Base-by-base conservation (phyloP, 257 asterid genomes). In the Penstemon barbatus region DNA sequence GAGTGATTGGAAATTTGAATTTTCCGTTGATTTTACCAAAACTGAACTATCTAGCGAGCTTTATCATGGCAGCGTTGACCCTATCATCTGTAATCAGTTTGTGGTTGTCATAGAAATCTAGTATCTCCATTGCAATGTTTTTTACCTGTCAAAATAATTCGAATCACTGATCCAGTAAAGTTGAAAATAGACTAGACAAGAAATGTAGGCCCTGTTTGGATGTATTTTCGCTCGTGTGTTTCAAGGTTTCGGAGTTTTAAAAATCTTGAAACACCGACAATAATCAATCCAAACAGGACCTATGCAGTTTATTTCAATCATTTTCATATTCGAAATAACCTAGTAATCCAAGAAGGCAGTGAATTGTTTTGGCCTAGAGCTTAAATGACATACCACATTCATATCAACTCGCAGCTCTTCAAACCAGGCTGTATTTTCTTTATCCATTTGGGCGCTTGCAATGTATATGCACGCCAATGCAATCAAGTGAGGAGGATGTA, bases 401-500 rank as follows among this genome's bases (percentile, higher is more conserved):
- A 93, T 93, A 71, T 93, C 99, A 78, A 81, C 96, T 64, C 87
- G 90, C 78, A 93, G 97, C 87, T 93, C 99, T 86, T 93, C 99
- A 84, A 93, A 90, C 99, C 99, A 93, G 46, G 95, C 90, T 4
- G 99, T 85, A 76, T 81, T 90, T 75, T 90, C 99, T 72, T 90
- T 93, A 61, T 90, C 96, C 80, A 83, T 87, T 69, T 87, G 90
- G 74, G 82, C 97, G 36, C 99, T 87, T 50, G 96, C 88, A 45
- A 93, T 86, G 77, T 88, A 93, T 57, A 93, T 79, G 78, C 97
- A 90, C 15, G 97, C 97, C 55, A 93, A 78, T 55, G 97, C 82
- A 64, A 90, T 90, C 86, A 87, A 80, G 80, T 93, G 95, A 4
- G 97, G 99, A 63, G 97, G 96, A 63, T 93, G 94, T 36, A 85